These are phyloP conservation scores for Geotrichum aggregatum DNA, from an alignment of 1,139 yeast genomes.

Conservation along the genomic window DNA sequence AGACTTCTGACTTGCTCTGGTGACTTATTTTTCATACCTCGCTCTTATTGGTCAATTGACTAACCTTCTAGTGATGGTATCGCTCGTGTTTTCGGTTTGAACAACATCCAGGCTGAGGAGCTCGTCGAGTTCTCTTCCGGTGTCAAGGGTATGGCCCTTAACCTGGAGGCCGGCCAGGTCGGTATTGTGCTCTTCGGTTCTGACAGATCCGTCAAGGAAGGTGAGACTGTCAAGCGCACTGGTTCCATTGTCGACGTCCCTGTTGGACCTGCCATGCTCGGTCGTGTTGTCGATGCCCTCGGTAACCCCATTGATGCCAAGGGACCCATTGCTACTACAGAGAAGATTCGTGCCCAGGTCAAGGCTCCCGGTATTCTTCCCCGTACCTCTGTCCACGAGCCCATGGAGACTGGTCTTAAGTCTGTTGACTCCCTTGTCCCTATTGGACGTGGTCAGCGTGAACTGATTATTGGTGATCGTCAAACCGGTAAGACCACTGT, in stretches of 20 bases:
- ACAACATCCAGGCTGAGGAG: slow-evolving; percentile 99
- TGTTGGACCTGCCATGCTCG: slow-evolving; percentile 96
- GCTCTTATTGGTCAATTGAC: slow-evolving; percentile 19
- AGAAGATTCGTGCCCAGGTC: slow-evolving; percentile 92
- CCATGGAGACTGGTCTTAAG: slow-evolving; percentile 99
- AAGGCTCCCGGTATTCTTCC: slow-evolving; percentile 99
- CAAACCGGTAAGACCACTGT: slow-evolving; percentile 99
- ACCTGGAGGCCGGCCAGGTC: slow-evolving; percentile 99
- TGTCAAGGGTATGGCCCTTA: slow-evolving; percentile 99
- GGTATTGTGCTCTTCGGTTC: slow-evolving; percentile 99
- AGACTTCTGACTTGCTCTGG: neutral
- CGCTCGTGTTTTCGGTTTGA: slow-evolving; percentile 99
- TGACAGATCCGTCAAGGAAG: slow-evolving; percentile 97
- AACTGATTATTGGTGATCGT: slow-evolving; percentile 99
- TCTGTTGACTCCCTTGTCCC: slow-evolving; percentile 99
- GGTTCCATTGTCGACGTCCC: slow-evolving; percentile 99
- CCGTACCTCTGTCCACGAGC: slow-evolving; percentile 97
- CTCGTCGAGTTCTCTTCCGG: slow-evolving; percentile 98
- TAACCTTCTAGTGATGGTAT: slow-evolving; percentile 81
- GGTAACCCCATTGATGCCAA: slow-evolving; percentile 99
- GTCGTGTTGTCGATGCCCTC: slow-evolving; percentile 99
- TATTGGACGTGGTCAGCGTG: slow-evolving; percentile 99
- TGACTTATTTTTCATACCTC: neutral
- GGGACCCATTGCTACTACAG: slow-evolving; percentile 91
- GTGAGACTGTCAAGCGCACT: slow-evolving; percentile 99